Conservation (phyloP, 83 land plant species). For the Diphasiastrum complanatum region DNA sequence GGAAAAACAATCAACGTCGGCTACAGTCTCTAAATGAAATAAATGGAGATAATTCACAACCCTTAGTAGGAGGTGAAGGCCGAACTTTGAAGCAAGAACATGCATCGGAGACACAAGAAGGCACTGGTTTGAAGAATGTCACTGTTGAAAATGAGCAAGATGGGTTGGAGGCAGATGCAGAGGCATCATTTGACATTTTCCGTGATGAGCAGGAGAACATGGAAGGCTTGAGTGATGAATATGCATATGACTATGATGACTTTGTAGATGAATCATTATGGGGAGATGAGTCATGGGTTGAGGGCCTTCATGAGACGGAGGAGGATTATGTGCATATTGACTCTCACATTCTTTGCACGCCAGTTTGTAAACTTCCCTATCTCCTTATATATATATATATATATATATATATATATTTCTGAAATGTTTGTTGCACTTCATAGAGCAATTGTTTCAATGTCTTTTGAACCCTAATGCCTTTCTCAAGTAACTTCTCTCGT, state of each 20-base stretch:
- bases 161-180: constrained; percentile 71
- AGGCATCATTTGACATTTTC: constrained; percentile 83
- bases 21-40: not conserved
- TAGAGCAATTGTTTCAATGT: no score
- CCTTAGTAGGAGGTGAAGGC: not conserved
- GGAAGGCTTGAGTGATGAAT: constrained; percentile 72
- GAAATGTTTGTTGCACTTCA: no score
- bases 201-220: constrained; percentile 49
- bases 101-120: constrained; percentile 30
- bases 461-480: no score
- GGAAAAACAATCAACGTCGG: no score
- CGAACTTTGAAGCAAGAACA: not conserved
- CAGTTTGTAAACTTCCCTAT: constrained; percentile 44
- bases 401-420: not conserved
- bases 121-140: constrained; percentile 11
- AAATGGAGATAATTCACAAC: not conserved
- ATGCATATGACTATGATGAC: constrained; percentile 96
- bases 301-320: constrained; percentile 56
- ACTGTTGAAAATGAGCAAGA: constrained; percentile 71
- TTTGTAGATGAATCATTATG: constrained; percentile 95
- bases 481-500: no score
- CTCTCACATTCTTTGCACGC: constrained; percentile 83
- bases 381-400: not conserved
- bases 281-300: constrained; percentile 87
- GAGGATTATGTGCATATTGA: constrained; percentile 82